Evolutionary conservation across 495 filamentous ascomycete genomes (phyloP).

Genomic region (Tuber magnatum): DNA sequence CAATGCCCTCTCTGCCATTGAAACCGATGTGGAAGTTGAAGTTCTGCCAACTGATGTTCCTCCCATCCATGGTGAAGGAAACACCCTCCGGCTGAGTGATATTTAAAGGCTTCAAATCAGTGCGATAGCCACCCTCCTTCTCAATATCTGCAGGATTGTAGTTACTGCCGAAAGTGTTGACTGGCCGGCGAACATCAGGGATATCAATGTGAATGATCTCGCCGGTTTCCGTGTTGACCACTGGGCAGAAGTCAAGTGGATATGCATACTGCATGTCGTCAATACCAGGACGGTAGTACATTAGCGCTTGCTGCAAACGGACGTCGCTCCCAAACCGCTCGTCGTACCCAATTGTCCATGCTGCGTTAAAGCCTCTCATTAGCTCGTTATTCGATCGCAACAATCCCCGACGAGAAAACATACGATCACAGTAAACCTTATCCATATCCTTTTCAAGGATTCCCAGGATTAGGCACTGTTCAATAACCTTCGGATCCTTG

Average conservation of each 20-base stretch:
- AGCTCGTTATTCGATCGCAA: not conserved
- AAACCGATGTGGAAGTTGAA: slow-evolving; percentile 93
- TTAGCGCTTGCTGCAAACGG: slow-evolving; percentile 83
- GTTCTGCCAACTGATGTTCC: slow-evolving; percentile 85
- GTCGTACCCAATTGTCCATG: slow-evolving; percentile 95
- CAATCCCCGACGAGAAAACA: slow-evolving; percentile 39
- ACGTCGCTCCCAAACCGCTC: slow-evolving; percentile 76
- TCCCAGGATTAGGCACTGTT: slow-evolving; percentile 83
- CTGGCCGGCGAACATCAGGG: slow-evolving; percentile 66
- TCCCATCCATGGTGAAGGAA: slow-evolving; percentile 73
- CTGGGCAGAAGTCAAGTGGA: slow-evolving; percentile 90
- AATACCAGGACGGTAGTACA: slow-evolving; percentile 85
- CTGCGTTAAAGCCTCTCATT: slow-evolving; percentile 42
- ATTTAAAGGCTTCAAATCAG: slow-evolving; percentile 81
- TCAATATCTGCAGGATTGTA: slow-evolving; percentile 72
- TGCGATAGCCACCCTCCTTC: slow-evolving; percentile 67
- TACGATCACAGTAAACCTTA: slow-evolving; percentile 85
- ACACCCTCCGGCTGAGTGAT: slow-evolving; percentile 94
- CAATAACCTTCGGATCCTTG: slow-evolving; percentile 80
- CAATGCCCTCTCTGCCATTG: slow-evolving; percentile 91
- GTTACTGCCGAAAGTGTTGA: slow-evolving; percentile 73
- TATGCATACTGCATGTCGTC: slow-evolving; percentile 89
- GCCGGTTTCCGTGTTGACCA: slow-evolving; percentile 76
- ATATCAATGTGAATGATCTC: slow-evolving; percentile 85
- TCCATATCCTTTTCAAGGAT: slow-evolving; percentile 80